phyloP scores from a whole-genome alignment of 352 stramenopile species.

The Phytopythium helicoides region DNA sequence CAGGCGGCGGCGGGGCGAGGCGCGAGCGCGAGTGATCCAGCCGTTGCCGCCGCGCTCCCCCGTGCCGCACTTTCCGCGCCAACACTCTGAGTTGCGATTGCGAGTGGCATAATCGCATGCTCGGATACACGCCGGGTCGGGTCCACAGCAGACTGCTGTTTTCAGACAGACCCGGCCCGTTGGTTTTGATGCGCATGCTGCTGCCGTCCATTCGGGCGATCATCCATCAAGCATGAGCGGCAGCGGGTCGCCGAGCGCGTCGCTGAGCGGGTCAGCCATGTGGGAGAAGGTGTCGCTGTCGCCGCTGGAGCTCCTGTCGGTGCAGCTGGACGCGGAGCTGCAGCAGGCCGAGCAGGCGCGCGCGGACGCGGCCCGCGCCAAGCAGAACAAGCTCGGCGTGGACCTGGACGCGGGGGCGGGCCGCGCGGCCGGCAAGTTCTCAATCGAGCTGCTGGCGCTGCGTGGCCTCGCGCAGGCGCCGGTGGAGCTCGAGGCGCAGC shows the following conservation, averaged over 20 bases:
- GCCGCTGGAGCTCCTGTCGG: slow-evolving; percentile 60
- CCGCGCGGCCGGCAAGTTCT: slow-evolving; percentile 54
- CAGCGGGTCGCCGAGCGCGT: slow-evolving; percentile 22
- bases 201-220: too few relatives aligned
- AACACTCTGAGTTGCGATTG: too few relatives aligned
- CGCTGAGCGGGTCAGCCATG: slow-evolving; percentile 57
- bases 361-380: slow-evolving; percentile 19
- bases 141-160: too few relatives aligned
- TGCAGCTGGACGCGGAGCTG: slow-evolving; percentile 71
- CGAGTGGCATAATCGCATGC: too few relatives aligned
- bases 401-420: slow-evolving; percentile 51
- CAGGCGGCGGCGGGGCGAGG: too few relatives aligned
- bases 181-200: too few relatives aligned
- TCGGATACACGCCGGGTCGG: too few relatives aligned
- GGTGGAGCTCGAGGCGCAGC: slow-evolving; percentile 33
- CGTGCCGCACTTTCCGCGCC: too few relatives aligned
- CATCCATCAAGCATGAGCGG: too few relatives aligned
- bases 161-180: too few relatives aligned
- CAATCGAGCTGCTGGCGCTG: slow-evolving; percentile 48
- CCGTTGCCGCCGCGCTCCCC: too few relatives aligned
- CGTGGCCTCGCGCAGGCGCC: slow-evolving; percentile 26
- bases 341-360: slow-evolving; percentile 46
- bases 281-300: slow-evolving; percentile 82
- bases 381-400: slow-evolving; percentile 80
- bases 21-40: too few relatives aligned